Evolutionary conservation across 306 rosid species (phyloP).

Genomic region (Vicia sativa): DNA sequence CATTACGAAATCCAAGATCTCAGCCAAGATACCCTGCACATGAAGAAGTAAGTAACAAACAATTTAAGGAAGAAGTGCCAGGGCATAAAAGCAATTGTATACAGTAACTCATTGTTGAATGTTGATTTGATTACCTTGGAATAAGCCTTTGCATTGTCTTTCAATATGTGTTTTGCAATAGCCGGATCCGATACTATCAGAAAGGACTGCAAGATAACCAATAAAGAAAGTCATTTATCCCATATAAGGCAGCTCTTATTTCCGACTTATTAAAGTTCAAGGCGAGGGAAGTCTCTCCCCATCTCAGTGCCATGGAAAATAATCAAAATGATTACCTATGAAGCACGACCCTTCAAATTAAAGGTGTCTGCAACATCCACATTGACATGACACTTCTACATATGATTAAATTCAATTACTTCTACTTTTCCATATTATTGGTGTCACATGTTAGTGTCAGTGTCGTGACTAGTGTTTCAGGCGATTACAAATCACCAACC

Average conservation of each 20-base stretch:
- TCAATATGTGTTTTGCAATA: slow-evolving; percentile 85
- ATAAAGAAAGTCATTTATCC: slow-evolving; percentile 34
- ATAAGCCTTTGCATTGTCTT: slow-evolving; percentile 87
- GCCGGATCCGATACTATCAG: slow-evolving; percentile 93
- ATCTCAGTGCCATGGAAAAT: slow-evolving; percentile 10
- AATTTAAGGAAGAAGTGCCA: slow-evolving; percentile 9
- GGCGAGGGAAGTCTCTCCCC: slow-evolving; percentile 9
- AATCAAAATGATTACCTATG: neutral
- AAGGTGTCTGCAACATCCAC: neutral
- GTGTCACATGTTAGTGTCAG: neutral
- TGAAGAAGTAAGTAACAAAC: slow-evolving; percentile 32
- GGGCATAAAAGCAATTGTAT: slow-evolving; percentile 17
- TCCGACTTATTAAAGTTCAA: neutral
- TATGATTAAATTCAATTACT: neutral
- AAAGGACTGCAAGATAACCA: slow-evolving; percentile 73
- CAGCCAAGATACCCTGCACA: slow-evolving; percentile 95
- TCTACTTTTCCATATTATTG: neutral
- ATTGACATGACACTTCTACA: neutral
- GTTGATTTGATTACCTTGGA: slow-evolving; percentile 67
- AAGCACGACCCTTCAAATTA: neutral
- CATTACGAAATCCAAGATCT: slow-evolving; percentile 95
- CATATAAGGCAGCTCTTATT: neutral
- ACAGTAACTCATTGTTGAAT: neutral
- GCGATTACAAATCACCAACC: slow-evolving; percentile 2
- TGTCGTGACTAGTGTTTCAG: neutral